These are phyloP conservation scores for Aquilaria malaccensis DNA, from an alignment of 345 rosid genomes.

Conservation along the genomic window DNA sequence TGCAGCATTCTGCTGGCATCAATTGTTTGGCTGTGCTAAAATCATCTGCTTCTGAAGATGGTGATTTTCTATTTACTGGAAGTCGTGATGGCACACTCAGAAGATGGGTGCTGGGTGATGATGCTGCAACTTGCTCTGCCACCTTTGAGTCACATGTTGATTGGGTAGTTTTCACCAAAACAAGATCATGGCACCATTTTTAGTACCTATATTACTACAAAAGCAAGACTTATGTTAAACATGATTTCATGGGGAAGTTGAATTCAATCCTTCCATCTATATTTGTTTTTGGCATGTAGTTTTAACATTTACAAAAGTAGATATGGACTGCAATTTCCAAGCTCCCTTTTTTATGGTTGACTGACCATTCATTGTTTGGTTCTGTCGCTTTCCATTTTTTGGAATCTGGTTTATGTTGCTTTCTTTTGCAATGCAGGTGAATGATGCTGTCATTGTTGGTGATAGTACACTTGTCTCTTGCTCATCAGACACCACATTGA, in stretches of 20 bases:
- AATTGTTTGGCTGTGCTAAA: slow-evolving; percentile 77
- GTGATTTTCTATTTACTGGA: slow-evolving; percentile 76
- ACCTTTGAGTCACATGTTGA: slow-evolving; percentile 99
- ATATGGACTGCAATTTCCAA: too few species aligned
- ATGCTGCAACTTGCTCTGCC: slow-evolving; percentile 71
- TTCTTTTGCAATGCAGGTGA: slow-evolving; percentile 53
- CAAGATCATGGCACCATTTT: too few species aligned
- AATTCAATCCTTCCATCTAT: too few species aligned
- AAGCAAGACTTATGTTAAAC: too few species aligned
- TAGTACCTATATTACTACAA: too few species aligned
- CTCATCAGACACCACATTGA: slow-evolving; percentile 90
- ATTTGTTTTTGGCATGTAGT: too few species aligned
- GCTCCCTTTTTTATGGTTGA: too few species aligned
- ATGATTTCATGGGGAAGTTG: too few species aligned
- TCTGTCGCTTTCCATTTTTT: too few species aligned
- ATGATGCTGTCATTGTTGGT: slow-evolving; percentile 75
- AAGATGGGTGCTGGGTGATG: slow-evolving; percentile 81
- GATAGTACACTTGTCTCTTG: slow-evolving; percentile 89
- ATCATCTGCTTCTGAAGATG: slow-evolving; percentile 44
- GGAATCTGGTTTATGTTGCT: too few species aligned
- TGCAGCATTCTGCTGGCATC: slow-evolving; percentile 97
- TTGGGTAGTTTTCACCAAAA: slow-evolving; percentile 53
- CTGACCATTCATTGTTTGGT: too few species aligned
- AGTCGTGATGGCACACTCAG: slow-evolving; percentile 99
- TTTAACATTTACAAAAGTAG: too few species aligned